phyloP scores from a whole-genome alignment of 768 basidiomycete genomes.

The Pisolithus tinctorius region DNA sequence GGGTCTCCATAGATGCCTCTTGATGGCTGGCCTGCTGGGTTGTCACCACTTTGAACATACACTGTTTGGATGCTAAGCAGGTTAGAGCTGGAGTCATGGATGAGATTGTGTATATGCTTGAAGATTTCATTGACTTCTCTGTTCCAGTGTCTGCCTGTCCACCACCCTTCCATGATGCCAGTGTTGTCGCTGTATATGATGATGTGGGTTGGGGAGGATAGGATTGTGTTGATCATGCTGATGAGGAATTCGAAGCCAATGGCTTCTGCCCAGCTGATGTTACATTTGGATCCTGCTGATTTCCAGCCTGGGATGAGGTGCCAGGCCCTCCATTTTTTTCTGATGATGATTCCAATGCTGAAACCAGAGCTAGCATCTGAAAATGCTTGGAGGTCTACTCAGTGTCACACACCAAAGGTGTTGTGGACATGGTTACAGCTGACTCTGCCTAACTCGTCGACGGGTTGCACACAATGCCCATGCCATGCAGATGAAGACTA shows the following conservation, averaged over 20 bases:
- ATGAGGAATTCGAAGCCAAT: slow-evolving; percentile 15
- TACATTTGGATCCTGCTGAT: neutral
- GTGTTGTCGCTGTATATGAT: slow-evolving; percentile 33
- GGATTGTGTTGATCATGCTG: slow-evolving; percentile 2
- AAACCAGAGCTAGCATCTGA: slow-evolving; percentile 14
- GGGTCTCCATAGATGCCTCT: slow-evolving; percentile 4
- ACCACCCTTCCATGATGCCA: slow-evolving; percentile 38
- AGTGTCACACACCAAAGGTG: too few relatives aligned
- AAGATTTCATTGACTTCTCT: too few relatives aligned
- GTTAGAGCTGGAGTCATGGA: too few relatives aligned
- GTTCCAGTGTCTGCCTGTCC: too few relatives aligned
- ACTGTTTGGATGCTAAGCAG: too few relatives aligned
- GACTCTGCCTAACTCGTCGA: too few relatives aligned
- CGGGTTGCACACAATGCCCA: too few relatives aligned
- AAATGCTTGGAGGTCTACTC: neutral
- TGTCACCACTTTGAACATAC: too few relatives aligned
- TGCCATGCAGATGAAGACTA: too few relatives aligned
- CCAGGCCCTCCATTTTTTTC: slow-evolving; percentile 18
- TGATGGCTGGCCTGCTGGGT: slow-evolving; percentile 17
- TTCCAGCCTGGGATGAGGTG: slow-evolving; percentile 12
- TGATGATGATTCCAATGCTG: slow-evolving; percentile 14
- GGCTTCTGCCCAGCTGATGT: slow-evolving; percentile 18
- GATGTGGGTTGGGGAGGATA: slow-evolving; percentile 7
- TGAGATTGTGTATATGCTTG: too few relatives aligned
- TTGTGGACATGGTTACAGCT: too few relatives aligned